Evolutionary conservation across 2,329 filamentous ascomycete species (phyloP), one percentile per base, ranked within the genome.

Genomic region (Nemania bipapillata): DNA sequence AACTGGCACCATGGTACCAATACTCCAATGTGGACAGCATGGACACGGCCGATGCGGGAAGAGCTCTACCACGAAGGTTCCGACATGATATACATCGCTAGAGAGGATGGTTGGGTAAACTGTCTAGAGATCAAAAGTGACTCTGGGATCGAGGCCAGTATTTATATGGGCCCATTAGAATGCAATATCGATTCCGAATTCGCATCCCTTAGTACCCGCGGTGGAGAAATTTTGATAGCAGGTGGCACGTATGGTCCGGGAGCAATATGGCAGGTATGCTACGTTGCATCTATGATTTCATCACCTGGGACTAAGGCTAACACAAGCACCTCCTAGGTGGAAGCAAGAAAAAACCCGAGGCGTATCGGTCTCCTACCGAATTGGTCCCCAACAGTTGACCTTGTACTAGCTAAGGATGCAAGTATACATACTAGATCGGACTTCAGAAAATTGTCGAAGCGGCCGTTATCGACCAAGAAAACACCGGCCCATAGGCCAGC

Each of bases 131-230:
- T 93, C 66, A 86, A 87, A 50, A 85, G 85, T 5, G 83, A 82
- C 70, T 86, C 85, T 53, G 82, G 87, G 72, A 78, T 90, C 61
- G 83, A 86, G 59, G 83, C 85, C 47, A 83, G 86, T 62, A 84
- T 86, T 53, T 84, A 86, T 62, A 84, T 92, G 65, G 91, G 91
- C 7, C 85, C 86, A 58, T 89, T 92, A 72, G 85, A 87, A 60
- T 91, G 91, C 74, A 92, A 92, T 68, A 91, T 97, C 54, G 91
- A 93, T 66, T 90, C 87, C 2, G 93, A 93, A 2, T 96, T 98
- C 77, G 91, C 93, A 59, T 92, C 90, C 61, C 84, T 92, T n/a
- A 89, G 87, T 55, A 87, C 88, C 70, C 82, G 85, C 40, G 89
- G 87, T 66, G 89, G 89, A 2, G 94, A 97, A 77, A 86, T 96